These are phyloP conservation scores for Croton laevigatus DNA, from an alignment of 441 rosid species.

Conservation along the genomic window DNA sequence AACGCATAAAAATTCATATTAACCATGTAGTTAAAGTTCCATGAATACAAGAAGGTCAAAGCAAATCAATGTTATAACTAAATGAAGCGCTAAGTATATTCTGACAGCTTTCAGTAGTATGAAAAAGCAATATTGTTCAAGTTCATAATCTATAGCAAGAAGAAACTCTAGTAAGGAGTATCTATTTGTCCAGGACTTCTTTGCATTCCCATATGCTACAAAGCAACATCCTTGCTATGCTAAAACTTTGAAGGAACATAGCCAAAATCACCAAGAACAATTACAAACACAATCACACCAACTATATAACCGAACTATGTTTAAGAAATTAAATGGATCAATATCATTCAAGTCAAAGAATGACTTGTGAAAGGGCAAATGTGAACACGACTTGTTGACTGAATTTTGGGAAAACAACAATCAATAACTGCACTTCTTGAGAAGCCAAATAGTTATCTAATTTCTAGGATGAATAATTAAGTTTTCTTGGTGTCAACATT, in stretches of 20 bases:
- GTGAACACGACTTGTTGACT: no score
- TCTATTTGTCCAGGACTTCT: neutral
- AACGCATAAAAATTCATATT: conserved; percentile 19
- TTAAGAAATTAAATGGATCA: no score
- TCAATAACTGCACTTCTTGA: no score
- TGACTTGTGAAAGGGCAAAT: no score
- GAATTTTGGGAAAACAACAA: no score
- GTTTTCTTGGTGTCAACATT: no score
- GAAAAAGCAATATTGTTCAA: neutral
- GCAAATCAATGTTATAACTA: neutral
- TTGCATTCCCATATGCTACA: neutral
- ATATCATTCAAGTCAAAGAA: no score
- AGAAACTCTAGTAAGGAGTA: neutral
- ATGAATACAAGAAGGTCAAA: neutral
- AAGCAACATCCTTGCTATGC: neutral
- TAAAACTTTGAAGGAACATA: neutral
- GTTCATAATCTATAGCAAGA: neutral
- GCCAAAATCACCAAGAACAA: neutral
- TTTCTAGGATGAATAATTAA: no score
- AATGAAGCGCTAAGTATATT: neutral
- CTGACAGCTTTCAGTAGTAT: neutral
- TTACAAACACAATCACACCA: neutral
- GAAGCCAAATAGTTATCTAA: no score
- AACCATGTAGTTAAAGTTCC: neutral
- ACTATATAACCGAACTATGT: neutral